These are phyloP conservation scores for Periconia sp. DNA, from an alignment of 2,329 filamentous ascomycete species.

Conservation along the genomic window DNA sequence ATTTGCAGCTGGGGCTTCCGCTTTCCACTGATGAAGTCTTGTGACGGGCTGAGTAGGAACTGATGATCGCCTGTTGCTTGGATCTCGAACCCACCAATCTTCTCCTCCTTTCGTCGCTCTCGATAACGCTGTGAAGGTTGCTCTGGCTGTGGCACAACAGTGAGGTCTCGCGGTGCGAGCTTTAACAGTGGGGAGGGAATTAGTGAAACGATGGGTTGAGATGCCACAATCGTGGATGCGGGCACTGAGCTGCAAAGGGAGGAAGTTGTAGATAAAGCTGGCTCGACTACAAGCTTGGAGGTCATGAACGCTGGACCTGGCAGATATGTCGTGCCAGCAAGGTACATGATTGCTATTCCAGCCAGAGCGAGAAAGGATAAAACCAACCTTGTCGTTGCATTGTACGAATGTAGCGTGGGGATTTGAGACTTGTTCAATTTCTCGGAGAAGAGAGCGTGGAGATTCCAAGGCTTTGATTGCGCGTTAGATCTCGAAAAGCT, in stretches of 20 bases:
- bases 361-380: too few relatives aligned
- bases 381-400: too few relatives aligned
- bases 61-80: constrained; percentile 61
- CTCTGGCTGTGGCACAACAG: constrained; percentile 15
- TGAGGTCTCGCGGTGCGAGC: constrained; percentile 22
- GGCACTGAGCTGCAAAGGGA: too few relatives aligned
- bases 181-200: too few relatives aligned
- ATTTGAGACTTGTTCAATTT: background rate
- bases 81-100: constrained; percentile 56
- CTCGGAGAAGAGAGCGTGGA: background rate
- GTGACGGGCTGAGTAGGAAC: constrained; percentile 58
- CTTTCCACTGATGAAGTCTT: constrained; percentile 45
- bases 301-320: too few relatives aligned
- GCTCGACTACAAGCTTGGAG: too few relatives aligned
- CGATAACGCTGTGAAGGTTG: constrained; percentile 13
- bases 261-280: too few relatives aligned
- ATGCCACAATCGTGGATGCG: too few relatives aligned
- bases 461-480: background rate
- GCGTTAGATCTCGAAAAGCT: background rate
- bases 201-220: too few relatives aligned
- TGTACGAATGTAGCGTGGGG: too few relatives aligned
- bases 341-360: too few relatives aligned
- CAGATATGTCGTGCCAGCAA: too few relatives aligned
- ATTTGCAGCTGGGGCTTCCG: constrained; percentile 58
- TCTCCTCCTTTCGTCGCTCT: constrained; percentile 24